Evolutionary conservation across 148 eudicot genomes (phyloP).

Genomic region (Bassia scoparia): DNA sequence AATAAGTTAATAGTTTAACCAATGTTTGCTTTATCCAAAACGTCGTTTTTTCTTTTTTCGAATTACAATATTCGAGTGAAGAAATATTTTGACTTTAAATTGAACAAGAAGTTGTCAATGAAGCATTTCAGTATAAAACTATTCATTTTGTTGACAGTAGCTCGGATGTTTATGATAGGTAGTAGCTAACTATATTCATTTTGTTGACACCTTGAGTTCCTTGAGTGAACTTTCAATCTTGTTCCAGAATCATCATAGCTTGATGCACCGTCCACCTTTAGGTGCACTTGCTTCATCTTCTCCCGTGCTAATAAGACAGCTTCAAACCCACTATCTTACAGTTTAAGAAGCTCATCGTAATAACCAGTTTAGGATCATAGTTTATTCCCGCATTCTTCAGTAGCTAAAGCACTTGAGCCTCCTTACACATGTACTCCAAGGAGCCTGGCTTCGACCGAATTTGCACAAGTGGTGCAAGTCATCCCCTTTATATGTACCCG

Average conservation of each 20-base stretch:
- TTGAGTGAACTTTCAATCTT: slow-evolving; percentile 52
- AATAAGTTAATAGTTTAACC: too few relatives aligned
- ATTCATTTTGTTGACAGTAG: too few relatives aligned
- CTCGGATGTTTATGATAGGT: too few relatives aligned
- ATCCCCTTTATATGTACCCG: slow-evolving; percentile 69
- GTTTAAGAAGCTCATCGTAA: slow-evolving; percentile 46
- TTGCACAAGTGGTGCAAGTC: slow-evolving; percentile 84
- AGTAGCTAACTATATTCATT: too few relatives aligned
- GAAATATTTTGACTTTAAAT: too few relatives aligned
- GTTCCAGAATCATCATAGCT: slow-evolving; percentile 46
- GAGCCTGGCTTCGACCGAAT: slow-evolving; percentile 61
- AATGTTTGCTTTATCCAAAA: too few relatives aligned
- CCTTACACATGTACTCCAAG: slow-evolving; percentile 49
- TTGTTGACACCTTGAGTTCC: too few relatives aligned
- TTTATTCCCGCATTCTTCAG: slow-evolving; percentile 75
- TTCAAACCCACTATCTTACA: slow-evolving; percentile 71
- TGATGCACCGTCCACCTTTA: slow-evolving; percentile 59
- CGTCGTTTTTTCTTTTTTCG: too few relatives aligned
- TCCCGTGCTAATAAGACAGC: slow-evolving; percentile 71
- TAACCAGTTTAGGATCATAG: slow-evolving; percentile 60
- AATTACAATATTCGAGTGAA: too few relatives aligned
- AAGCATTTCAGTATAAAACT: too few relatives aligned
- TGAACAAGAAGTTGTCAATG: too few relatives aligned
- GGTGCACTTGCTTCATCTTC: slow-evolving; percentile 60
- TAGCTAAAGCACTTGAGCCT: slow-evolving; percentile 77